Conservation (phyloP, 1,139 yeast genomes). For the Taphrina sp. region DNA sequence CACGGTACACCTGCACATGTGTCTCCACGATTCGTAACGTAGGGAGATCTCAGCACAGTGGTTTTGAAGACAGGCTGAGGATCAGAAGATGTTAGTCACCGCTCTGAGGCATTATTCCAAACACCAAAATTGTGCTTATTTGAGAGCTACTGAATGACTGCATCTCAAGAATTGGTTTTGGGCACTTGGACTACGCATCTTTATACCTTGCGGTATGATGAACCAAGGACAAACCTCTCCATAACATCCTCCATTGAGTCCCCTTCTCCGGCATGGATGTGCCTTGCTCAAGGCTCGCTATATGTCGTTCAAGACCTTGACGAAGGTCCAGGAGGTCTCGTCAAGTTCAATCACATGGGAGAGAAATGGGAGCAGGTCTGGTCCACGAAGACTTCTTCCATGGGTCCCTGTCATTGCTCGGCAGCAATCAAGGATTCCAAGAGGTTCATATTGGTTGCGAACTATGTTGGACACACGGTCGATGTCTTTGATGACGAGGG, state of each 20-base stretch:
- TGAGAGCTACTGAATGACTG: no score
- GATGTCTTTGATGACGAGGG: conserved; percentile 14
- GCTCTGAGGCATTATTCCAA: no score
- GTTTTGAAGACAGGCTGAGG: no score
- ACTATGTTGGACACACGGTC: conserved; percentile 20
- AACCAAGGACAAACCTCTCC: not conserved
- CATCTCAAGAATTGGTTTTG: no score
- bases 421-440: not conserved
- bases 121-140: no score
- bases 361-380: conserved; percentile 5
- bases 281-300: no score
- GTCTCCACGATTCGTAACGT: no score
- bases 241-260: not conserved
- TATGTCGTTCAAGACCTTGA: conserved; percentile 13
- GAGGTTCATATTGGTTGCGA: conserved; percentile 16
- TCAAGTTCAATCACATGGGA: not conserved
- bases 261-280: conserved; percentile 13
- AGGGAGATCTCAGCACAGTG: no score
- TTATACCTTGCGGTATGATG: not conserved
- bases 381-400: conserved; percentile 2
- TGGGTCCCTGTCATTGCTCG: conserved; percentile 18
- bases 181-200: conserved; percentile 9
- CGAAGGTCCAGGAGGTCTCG: not conserved
- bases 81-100: no score
- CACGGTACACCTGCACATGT: no score